A percentile compares a stretch with the other conserved stretches of the same genome.
These are phyloP conservation scores for Mangifera indica DNA, from an alignment of 345 rosid species.

Conservation along the genomic window DNA sequence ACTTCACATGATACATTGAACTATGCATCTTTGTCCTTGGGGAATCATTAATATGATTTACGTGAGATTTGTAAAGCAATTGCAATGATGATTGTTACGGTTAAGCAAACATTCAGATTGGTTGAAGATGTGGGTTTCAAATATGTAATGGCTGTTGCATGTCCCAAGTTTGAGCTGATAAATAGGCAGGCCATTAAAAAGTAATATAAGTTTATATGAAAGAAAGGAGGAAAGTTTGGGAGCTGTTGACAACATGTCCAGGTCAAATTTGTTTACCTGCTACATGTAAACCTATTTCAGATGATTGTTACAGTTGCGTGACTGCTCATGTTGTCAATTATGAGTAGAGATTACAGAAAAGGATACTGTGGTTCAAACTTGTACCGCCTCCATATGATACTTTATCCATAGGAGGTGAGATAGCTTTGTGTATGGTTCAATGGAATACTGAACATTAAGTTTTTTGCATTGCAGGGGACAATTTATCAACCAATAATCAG, in stretches of 20 bases:
- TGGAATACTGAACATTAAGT: slow-evolving; percentile 35
- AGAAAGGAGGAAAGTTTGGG: slow-evolving; percentile 24
- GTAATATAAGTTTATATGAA: slow-evolving; percentile 22
- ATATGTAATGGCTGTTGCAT: slow-evolving; percentile 25
- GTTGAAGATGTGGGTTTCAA: slow-evolving; percentile 30
- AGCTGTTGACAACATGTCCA: slow-evolving; percentile 31
- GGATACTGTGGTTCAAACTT: slow-evolving; percentile 27
- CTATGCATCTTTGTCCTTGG: slow-evolving; percentile 14
- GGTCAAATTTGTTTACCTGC: slow-evolving; percentile 33
- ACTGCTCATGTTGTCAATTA: slow-evolving; percentile 27
- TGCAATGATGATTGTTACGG: slow-evolving; percentile 29
- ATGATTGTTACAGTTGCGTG: slow-evolving; percentile 27
- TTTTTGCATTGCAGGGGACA: slow-evolving; percentile 23
- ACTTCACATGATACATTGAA: slow-evolving; percentile 22
- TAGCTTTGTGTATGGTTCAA: slow-evolving; percentile 26
- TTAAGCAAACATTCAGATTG: slow-evolving; percentile 21
- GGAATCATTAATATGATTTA: slow-evolving; percentile 14
- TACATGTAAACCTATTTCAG: slow-evolving; percentile 22
- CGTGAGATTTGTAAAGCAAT: slow-evolving; percentile 22
- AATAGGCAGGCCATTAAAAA: slow-evolving; percentile 17
- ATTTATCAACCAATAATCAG: slow-evolving; percentile 17
- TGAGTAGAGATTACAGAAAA: slow-evolving; percentile 35
- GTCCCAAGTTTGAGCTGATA: slow-evolving; percentile 25
- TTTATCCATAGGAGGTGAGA: slow-evolving; percentile 26
- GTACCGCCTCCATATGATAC: slow-evolving; percentile 24